These are phyloP conservation scores for Eragrostis curvula DNA, from an alignment of 176 grass and related monocot genomes.

Conservation along the genomic window DNA sequence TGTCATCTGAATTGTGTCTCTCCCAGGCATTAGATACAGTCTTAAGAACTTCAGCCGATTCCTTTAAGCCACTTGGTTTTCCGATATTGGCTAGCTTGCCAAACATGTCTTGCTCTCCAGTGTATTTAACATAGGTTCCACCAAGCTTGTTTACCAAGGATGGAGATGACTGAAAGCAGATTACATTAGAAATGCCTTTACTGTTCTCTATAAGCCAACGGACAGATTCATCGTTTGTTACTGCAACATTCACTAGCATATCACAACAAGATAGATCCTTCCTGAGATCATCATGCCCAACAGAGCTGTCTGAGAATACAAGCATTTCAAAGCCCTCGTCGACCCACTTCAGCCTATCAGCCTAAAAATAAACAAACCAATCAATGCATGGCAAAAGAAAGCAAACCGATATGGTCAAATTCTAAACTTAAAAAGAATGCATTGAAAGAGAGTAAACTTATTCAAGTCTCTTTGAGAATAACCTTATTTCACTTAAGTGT, in stretches of 20 bases:
- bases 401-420: slow-evolving; percentile 12
- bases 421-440: neutral
- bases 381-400: neutral
- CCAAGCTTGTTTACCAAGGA: slow-evolving; percentile 79
- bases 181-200: slow-evolving; percentile 64
- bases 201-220: slow-evolving; percentile 62
- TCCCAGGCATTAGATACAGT: slow-evolving; percentile 86
- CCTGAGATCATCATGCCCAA: slow-evolving; percentile 41
- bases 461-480: neutral
- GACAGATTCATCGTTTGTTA: slow-evolving; percentile 56
- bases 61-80: slow-evolving; percentile 41
- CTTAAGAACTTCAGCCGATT: slow-evolving; percentile 68
- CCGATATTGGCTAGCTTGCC: slow-evolving; percentile 53
- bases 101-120: slow-evolving; percentile 60
- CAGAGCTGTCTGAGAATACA: slow-evolving; percentile 67
- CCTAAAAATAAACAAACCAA: slow-evolving; percentile 50
- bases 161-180: slow-evolving; percentile 87
- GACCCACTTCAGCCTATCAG: slow-evolving; percentile 81
- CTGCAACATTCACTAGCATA: slow-evolving; percentile 78
- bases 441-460: neutral
- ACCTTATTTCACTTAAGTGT: neutral
- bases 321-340: slow-evolving; percentile 88
- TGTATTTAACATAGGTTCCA: slow-evolving; percentile 50
- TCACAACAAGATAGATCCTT: slow-evolving; percentile 58
- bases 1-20: slow-evolving; percentile 96